Base-by-base conservation (phyloP, 2,329 filamentous ascomycete genomes). In the Pseudopyrenochaeta lycopersici region DNA sequence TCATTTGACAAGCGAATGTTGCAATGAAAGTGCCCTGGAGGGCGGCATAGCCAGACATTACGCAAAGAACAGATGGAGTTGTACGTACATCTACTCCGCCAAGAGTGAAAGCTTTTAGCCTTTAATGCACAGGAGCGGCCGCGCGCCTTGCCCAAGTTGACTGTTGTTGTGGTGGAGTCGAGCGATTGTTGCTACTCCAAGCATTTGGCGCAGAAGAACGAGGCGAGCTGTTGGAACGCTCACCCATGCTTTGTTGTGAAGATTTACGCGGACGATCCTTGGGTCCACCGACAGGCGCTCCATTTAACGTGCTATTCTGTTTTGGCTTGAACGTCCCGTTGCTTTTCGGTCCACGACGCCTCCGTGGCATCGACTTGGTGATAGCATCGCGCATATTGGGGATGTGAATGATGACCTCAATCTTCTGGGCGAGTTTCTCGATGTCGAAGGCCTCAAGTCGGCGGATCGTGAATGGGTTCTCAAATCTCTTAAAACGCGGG, bases 181-280 rank as follows among this genome's bases (percentile, higher is more conserved):
- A 62, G 27, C 70, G 71, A 40, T 58, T 64, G 49, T 57, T 70
- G 46, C 53, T 63, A 17, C 56, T 38, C 72, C 70, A 75, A 15
- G 62, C 49, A 51, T 52, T 68, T 21, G 68, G 46, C 7, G 63
- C 54, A 42, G 71, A 65, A n/a, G 67, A 50, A 17, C 66, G 68
- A 30, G 66, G 42, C 18, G 64, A 49, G 47, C 43, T 65, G 49
- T 60, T 64, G 7, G 67, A 57, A n/a, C 61, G 65, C 23, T 68
- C 63, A 12, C 59, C 58, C 51, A 70, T 66, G 33, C 60, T 54
- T 49, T 71, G 68, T 41, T 72, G 67, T 14, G 71, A 68, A 7
- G 68, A 58, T 51, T 75, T 75, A 21, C 71, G 67, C 18, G 64
- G 49, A 20, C 68, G 68, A 11, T 67, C 63, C 33, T 69, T 75